Evolutionary conservation across 768 basidiomycete genomes (phyloP).

Genomic region (Boletus barrowsii): DNA sequence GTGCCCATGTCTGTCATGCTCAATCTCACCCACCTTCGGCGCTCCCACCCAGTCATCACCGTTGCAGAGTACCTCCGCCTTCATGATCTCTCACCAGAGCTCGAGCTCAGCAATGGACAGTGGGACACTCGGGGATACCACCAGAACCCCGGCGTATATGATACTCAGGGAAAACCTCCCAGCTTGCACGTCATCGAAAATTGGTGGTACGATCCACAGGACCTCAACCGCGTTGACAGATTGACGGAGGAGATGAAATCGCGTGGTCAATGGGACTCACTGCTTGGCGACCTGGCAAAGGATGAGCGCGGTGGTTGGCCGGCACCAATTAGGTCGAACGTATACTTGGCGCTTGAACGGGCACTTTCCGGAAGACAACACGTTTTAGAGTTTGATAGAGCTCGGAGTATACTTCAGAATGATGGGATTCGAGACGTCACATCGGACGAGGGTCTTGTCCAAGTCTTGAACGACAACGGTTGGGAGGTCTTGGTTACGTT

Average conservation of each 20-base stretch:
- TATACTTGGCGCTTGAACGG: conserved; percentile 19
- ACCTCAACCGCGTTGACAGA: conserved; percentile 37
- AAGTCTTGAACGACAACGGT: conserved; percentile 31
- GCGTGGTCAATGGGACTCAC: conserved; percentile 31
- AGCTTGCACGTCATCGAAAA: conserved; percentile 38
- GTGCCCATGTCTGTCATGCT: conserved; percentile 40
- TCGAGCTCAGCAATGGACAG: conserved; percentile 37
- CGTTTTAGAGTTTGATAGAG: conserved; percentile 21
- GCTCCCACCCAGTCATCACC: conserved; percentile 38
- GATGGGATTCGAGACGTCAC: conserved; percentile 13
- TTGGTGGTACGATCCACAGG: conserved; percentile 38
- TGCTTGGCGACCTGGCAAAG: conserved; percentile 9
- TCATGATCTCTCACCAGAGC: conserved; percentile 33
- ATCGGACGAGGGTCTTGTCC: conserved; percentile 30
- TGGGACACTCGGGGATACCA: conserved; percentile 39
- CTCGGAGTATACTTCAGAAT: conserved; percentile 17
- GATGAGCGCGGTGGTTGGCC: conserved; percentile 25
- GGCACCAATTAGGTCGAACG: conserved; percentile 14
- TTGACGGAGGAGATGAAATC: conserved; percentile 31
- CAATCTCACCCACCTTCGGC: conserved; percentile 40
- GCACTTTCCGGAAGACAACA: conserved; percentile 17
- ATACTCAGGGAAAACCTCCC: conserved; percentile 19
- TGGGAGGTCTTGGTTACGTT: conserved; percentile 39
- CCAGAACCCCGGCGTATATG: conserved; percentile 26
- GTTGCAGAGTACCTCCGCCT: conserved; percentile 42